A percentile compares a stretch with the other conserved stretches of the same genome.
phyloP scores from a whole-genome alignment of 2,329 filamentous ascomycete genomes.

The Xylaria sp. region DNA sequence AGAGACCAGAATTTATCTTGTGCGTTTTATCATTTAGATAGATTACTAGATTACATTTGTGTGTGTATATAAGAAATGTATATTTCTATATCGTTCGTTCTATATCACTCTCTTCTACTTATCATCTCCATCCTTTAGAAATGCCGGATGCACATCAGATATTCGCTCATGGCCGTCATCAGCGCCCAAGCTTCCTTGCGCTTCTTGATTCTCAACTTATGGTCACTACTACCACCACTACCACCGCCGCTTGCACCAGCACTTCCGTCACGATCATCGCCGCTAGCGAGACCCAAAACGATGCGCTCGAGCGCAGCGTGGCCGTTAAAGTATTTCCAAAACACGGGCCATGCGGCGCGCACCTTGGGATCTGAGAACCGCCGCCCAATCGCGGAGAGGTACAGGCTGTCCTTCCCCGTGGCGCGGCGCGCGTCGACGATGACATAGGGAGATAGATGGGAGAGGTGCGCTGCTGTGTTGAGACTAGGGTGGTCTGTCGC shows the following conservation, averaged over 20 bases:
- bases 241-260: neutral
- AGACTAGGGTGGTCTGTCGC: conserved; percentile 60
- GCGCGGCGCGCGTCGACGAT: conserved; percentile 81
- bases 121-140: too few relatives aligned
- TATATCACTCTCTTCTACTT: too few relatives aligned
- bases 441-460: conserved; percentile 65
- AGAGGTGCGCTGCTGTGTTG: conserved; percentile 64
- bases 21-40: too few relatives aligned
- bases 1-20: too few relatives aligned
- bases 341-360: conserved; percentile 70
- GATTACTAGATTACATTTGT: too few relatives aligned
- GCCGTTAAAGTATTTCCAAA: conserved; percentile 89
- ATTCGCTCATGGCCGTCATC: conserved; percentile 69
- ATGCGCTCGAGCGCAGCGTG: conserved; percentile 84
- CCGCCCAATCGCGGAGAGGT: conserved; percentile 63
- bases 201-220: conserved; percentile 73
- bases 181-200: conserved; percentile 78
- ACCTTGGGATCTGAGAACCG: conserved; percentile 59
- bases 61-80: too few relatives aligned
- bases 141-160: conserved; percentile 70
- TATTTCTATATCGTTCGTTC: too few relatives aligned
- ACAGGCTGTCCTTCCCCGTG: conserved; percentile 77
- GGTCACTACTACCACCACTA: too few relatives aligned
- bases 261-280: neutral
- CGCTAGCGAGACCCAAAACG: conserved; percentile 58